A percentile compares a stretch with the other conserved stretches of the same genome.
phyloP scores from a whole-genome alignment of 148 eudicot genomes.

The Persicaria maculosa region DNA sequence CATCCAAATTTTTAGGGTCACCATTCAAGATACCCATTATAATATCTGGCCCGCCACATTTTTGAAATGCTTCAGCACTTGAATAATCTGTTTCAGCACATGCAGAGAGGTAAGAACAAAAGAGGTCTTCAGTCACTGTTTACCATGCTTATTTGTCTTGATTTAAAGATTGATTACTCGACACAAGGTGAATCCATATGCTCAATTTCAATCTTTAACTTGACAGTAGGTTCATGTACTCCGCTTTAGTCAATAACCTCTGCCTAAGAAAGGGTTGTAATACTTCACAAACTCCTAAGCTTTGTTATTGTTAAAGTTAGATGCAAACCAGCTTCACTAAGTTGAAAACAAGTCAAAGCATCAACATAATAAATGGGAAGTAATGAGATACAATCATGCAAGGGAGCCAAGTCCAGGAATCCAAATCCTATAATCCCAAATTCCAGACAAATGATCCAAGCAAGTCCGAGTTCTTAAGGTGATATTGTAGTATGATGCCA shows the following conservation, averaged over 20 bases:
- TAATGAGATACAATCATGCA: background rate
- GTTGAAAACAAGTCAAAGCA: background rate
- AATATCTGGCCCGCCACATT: slow-evolving; percentile 59
- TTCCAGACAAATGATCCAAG: background rate
- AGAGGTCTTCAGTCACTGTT: background rate
- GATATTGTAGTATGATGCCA: background rate
- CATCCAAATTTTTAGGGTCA: slow-evolving; percentile 26
- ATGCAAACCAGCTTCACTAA: background rate
- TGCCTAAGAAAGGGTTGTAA: background rate
- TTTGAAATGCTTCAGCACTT: slow-evolving; percentile 59
- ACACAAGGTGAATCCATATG: background rate
- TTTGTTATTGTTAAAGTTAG: background rate
- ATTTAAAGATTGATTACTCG: background rate
- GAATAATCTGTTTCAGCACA: slow-evolving; percentile 45
- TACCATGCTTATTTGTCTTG: background rate
- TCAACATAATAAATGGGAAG: background rate
- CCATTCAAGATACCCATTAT: slow-evolving; percentile 41
- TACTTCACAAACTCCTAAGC: background rate
- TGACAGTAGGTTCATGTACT: background rate
- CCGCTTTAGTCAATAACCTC: background rate
- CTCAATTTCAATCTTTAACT: background rate
- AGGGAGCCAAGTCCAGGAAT: background rate
- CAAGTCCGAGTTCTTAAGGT: background rate
- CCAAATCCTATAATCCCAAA: background rate
- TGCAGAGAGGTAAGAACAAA: background rate